A percentile compares a stretch with the other conserved stretches of the same genome.
These are phyloP conservation scores for Candida corydali DNA, from an alignment of 805 yeast species.

Conservation along the genomic window DNA sequence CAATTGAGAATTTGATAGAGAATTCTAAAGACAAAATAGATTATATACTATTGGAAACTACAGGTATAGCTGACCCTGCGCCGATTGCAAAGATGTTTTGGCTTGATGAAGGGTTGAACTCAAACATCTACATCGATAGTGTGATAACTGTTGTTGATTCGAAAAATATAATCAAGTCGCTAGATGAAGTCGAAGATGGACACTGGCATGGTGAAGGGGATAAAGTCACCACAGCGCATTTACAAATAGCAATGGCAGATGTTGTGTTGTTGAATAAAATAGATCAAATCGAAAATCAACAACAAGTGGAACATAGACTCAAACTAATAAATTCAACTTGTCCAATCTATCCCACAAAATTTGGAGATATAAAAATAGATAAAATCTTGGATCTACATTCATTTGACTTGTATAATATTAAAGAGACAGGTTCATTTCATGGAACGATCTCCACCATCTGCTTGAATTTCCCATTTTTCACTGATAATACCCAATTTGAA, in stretches of 20 bases:
- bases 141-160: slow-evolving; percentile 84
- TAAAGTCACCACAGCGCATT: slow-evolving; percentile 66
- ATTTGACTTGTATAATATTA: slow-evolving; percentile 41
- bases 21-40: slow-evolving; percentile 73
- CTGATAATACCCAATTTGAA: slow-evolving; percentile 31
- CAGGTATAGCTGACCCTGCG: slow-evolving; percentile 96
- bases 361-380: slow-evolving; percentile 67
- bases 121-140: slow-evolving; percentile 87
- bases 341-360: slow-evolving; percentile 62
- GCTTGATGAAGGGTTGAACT: slow-evolving; percentile 85
- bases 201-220: slow-evolving; percentile 56
- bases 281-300: slow-evolving; percentile 40
- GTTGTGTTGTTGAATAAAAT: slow-evolving; percentile 73
- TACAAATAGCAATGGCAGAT: slow-evolving; percentile 90
- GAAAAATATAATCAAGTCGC: slow-evolving; percentile 57
- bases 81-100: slow-evolving; percentile 97
- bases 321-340: slow-evolving; percentile 62
- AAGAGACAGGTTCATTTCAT: slow-evolving; percentile 22
- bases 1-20: slow-evolving; percentile 82
- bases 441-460: slow-evolving; percentile 36
- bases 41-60: slow-evolving; percentile 88
- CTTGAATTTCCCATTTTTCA: slow-evolving; percentile 43
- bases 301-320: slow-evolving; percentile 38
- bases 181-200: slow-evolving; percentile 70
- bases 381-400: slow-evolving; percentile 76